These are phyloP conservation scores for Graphilbum sp. DNA, from an alignment of 2,329 filamentous ascomycete genomes.

Conservation along the genomic window DNA sequence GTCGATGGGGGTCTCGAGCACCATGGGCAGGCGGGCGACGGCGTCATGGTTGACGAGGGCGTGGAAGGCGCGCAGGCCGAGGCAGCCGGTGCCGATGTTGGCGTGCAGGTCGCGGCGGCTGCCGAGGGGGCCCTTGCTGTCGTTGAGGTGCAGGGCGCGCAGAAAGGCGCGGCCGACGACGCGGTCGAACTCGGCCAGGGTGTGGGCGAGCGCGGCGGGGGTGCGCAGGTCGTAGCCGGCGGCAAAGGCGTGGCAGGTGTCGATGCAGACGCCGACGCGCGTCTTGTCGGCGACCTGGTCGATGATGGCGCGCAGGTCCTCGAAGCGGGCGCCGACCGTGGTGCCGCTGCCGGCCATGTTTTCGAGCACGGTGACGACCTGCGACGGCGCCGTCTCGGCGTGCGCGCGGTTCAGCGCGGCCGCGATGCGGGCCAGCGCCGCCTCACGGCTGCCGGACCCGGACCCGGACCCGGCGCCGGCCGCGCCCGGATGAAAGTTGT, in stretches of 20 bases:
- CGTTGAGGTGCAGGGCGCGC: conserved; percentile 79
- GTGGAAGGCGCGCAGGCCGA: conserved; percentile 82
- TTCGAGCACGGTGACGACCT: conserved; percentile 73
- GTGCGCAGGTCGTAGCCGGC: conserved; percentile 81
- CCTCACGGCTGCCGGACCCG: conserved; percentile 33
- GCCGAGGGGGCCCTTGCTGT: conserved; percentile 76
- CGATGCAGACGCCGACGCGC: conserved; percentile 83
- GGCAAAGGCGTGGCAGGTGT: conserved; percentile 93
- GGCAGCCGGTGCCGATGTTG: conserved; percentile 89
- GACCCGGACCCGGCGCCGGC: conserved; percentile 41
- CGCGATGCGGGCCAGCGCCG: conserved; percentile 66
- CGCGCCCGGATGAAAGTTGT: conserved; percentile 94
- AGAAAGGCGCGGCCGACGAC: conserved; percentile 67
- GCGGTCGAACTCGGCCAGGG: conserved; percentile 60
- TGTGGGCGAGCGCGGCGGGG: conserved; percentile 54
- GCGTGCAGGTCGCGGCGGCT: conserved; percentile 83
- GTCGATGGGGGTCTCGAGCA: conserved; percentile 92
- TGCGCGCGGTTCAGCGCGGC: conserved; percentile 70
- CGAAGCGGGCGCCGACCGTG: conserved; percentile 69
- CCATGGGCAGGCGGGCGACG: conserved; percentile 70
- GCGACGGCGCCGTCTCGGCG: conserved; percentile 41
- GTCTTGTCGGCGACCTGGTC: conserved; percentile 60
- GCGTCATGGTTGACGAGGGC: conserved; percentile 69
- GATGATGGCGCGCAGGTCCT: conserved; percentile 78
- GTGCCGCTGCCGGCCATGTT: conserved; percentile 91